A percentile compares a stretch with the other conserved stretches of the same genome.
Evolutionary conservation across 768 basidiomycete species (phyloP).

Genomic region (Serendipita vermifera): DNA sequence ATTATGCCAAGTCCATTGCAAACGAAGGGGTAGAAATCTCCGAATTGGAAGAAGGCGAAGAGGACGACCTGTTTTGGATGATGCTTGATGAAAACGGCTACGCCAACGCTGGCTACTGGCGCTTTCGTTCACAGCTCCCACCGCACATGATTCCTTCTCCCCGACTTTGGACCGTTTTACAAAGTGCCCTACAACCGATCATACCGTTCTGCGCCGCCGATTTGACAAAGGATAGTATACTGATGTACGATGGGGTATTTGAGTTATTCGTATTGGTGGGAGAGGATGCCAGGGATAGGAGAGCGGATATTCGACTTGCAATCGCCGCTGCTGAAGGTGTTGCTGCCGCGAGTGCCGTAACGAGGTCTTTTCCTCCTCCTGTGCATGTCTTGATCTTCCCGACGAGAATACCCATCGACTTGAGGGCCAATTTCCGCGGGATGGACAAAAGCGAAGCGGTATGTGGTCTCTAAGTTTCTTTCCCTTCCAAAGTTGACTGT

Average conservation of each 20-base stretch:
- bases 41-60: constrained; percentile 49
- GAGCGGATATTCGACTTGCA: constrained; percentile 49
- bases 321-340: constrained; percentile 49
- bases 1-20: constrained; percentile 43
- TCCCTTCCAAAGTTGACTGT: constrained; percentile 25
- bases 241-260: constrained; percentile 63
- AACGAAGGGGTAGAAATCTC: constrained; percentile 26
- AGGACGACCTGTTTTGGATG: constrained; percentile 80
- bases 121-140: constrained; percentile 47
- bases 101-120: constrained; percentile 75
- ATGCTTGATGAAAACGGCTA: constrained; percentile 63
- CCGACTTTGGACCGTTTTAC: constrained; percentile 43
- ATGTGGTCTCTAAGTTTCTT: constrained; percentile 19
- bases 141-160: constrained; percentile 33
- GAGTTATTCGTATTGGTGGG: constrained; percentile 70
- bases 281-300: constrained; percentile 44
- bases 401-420: constrained; percentile 58
- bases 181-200: constrained; percentile 27
- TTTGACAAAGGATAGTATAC: constrained; percentile 33
- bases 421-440: constrained; percentile 52
- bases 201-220: constrained; percentile 31
- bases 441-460: constrained; percentile 53
- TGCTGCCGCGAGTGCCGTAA: constrained; percentile 35
- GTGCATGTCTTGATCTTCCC: constrained; percentile 64
- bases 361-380: constrained; percentile 56